A percentile compares a stretch with the other conserved stretches of the same genome.
Evolutionary conservation across 371 early-diverging fungal genomes (phyloP).

Genomic region (Rhizoclosmatium hyalinum): DNA sequence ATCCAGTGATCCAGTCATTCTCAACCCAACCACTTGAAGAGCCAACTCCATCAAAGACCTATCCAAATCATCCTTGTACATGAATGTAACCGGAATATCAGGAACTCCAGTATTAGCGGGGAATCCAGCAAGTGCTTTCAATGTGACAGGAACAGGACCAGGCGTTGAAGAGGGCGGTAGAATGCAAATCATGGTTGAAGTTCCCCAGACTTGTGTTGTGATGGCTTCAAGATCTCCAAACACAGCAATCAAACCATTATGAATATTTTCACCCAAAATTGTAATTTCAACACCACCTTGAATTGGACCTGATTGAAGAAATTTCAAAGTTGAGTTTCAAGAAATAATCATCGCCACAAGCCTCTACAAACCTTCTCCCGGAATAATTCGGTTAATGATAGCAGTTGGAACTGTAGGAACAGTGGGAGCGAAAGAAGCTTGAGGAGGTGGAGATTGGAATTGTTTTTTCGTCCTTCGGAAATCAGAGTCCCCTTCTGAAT

Average conservation of each 20-base stretch:
- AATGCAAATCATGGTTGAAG: constrained; percentile 77
- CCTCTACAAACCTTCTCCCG: constrained; percentile 22
- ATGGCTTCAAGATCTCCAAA: constrained; percentile 77
- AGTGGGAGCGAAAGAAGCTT: not conserved
- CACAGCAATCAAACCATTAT: constrained; percentile 70
- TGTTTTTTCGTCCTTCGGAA: constrained; percentile 9
- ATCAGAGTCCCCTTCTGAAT: constrained; percentile 2
- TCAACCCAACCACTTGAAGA: constrained; percentile 80
- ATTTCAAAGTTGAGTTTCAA: not conserved
- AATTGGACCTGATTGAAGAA: constrained; percentile 64
- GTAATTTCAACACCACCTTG: constrained; percentile 82
- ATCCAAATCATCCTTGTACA: constrained; percentile 72
- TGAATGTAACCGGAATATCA: constrained; percentile 35
- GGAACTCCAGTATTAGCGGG: constrained; percentile 6
- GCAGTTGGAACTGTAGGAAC: not conserved
- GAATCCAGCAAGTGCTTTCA: constrained; percentile 61
- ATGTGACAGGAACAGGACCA: constrained; percentile 76
- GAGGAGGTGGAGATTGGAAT: not conserved
- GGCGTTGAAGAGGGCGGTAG: constrained; percentile 76
- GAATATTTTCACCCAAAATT: constrained; percentile 76
- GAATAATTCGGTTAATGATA: constrained; percentile 31
- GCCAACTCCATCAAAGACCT: constrained; percentile 82
- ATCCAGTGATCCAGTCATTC: constrained; percentile 77
- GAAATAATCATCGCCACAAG: too few species aligned
- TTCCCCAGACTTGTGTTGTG: constrained; percentile 71